Conservation (phyloP, 176 grass and related monocot genomes). For the Aegilops speltoides region DNA sequence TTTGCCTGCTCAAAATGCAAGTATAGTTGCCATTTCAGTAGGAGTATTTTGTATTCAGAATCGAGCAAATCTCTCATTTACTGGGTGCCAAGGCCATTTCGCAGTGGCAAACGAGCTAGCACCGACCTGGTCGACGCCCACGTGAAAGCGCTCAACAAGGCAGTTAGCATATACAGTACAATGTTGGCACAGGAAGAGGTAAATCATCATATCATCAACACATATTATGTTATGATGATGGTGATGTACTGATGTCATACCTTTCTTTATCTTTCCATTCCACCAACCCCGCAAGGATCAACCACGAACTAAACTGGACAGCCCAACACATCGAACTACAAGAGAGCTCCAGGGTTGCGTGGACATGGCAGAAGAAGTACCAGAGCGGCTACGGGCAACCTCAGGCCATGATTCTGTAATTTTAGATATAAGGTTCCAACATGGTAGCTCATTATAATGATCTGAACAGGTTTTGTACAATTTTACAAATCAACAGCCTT, state of each 20-base stretch:
- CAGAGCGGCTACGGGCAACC: constrained; percentile 40
- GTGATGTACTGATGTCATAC: neutral
- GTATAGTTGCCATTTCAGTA: too few species aligned
- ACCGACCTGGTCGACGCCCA: constrained; percentile 89
- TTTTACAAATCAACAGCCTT: too few species aligned
- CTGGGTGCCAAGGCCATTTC: too few species aligned
- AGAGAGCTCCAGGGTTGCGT: constrained; percentile 64
- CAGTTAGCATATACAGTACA: constrained; percentile 86
- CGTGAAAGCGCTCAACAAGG: constrained; percentile 88
- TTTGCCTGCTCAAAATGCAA: too few species aligned
- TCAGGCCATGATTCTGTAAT: too few species aligned
- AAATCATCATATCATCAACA: neutral
- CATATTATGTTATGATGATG: neutral
- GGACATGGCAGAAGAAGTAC: constrained; percentile 83
- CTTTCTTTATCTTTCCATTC: too few species aligned
- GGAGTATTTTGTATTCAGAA: too few species aligned
- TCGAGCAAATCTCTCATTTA: too few species aligned
- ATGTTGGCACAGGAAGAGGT: constrained; percentile 94
- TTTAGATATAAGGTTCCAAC: too few species aligned
- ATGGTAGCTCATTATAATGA: neutral
- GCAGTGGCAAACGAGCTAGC: neutral
- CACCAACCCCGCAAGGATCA: constrained; percentile 75
- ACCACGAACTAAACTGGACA: constrained; percentile 77
- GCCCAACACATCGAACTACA: constrained; percentile 66
- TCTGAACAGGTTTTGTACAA: neutral